Evolutionary conservation across 2,329 filamentous ascomycete genomes (phyloP), one percentile per base, ranked within the genome.

Genomic region (Aspergillus hortae): DNA sequence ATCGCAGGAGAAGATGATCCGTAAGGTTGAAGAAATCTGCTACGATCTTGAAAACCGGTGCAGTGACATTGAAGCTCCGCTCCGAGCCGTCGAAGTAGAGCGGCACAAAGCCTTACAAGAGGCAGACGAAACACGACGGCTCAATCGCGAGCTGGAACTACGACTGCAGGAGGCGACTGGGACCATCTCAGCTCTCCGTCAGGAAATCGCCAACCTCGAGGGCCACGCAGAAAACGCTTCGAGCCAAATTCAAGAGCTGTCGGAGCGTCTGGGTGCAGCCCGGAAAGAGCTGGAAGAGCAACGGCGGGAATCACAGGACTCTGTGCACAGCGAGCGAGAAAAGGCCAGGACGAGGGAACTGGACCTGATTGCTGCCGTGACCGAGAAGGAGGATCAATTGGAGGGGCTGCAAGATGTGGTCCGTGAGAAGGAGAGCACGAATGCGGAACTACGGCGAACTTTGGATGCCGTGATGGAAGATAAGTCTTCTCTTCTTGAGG

Each of bases 1-100:
- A 23, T 75, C 78, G 30, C 69, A 78, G 6, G 70, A 78, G n/a
- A 67, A 65, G 2, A 66, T 84, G 7, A 63, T 80, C 25, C 69
- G 72, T 9, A 72, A 77, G 17, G 75, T 85, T 14, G 72, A 76
- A 14, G 73, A 79, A 32, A 76, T 80, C 11, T 84, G 81, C 59
- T 72, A 75, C 21, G 80, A 83, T 51, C 69, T 85, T 1, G 82
- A 85, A 58, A 67, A 67, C 9, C 76, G 82, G 6, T 85, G 82
- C 59, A 73, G 78, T 32, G 74, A 74, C 30, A 72, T 80, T 2
- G 82, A 85, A 64, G 72, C 72, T 45, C 82, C 82, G 5, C 67
- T 85, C 11, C 72, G 73, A 4, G 66, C 68, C 14, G 78, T 60
- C 5, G 62, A 64, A 43, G 59, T 64, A 49, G 61, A 73, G 51